phyloP scores from a whole-genome alignment of 768 basidiomycete species.

The Phylloporus rhodoxanthus region DNA sequence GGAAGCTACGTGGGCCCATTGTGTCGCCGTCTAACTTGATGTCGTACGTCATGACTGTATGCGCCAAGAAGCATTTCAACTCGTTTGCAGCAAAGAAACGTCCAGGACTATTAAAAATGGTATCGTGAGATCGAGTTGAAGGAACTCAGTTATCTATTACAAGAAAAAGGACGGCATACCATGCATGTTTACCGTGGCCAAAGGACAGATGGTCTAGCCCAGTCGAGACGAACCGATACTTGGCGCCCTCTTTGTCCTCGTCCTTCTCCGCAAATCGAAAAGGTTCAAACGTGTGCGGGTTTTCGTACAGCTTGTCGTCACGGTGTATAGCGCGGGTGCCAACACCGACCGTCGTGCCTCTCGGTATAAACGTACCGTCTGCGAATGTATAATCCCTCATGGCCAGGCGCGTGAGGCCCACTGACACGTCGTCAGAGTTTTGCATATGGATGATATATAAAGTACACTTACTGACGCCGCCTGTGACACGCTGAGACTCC shows the following conservation, averaged over 20 bases:
- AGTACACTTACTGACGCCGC: not conserved
- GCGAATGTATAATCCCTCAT: too few relatives aligned
- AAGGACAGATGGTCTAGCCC: not conserved
- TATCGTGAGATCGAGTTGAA: too few relatives aligned
- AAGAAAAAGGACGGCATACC: too few relatives aligned
- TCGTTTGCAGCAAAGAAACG: too few relatives aligned
- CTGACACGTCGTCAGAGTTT: not conserved
- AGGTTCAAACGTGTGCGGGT: too few relatives aligned
- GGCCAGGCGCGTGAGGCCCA: not conserved
- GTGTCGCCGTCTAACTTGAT: too few relatives aligned
- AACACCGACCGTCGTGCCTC: conserved; percentile 22
- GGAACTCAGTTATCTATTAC: not conserved
- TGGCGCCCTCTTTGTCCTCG: not conserved
- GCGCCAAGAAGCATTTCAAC: too few relatives aligned
- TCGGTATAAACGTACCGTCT: conserved; percentile 25
- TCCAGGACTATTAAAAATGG: not conserved
- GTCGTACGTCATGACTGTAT: too few relatives aligned
- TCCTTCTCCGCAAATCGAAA: conserved; percentile 26
- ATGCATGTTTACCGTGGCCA: too few relatives aligned
- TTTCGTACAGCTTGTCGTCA: conserved; percentile 23
- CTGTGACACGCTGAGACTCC: too few relatives aligned
- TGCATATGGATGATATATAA: not conserved
- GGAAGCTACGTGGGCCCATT: too few relatives aligned
- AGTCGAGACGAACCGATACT: not conserved
- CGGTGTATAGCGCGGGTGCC: not conserved